Percentiles rank a stretch among this genome's conserved stretches.
Evolutionary conservation across 2,329 filamentous ascomycete genomes (phyloP).

Genomic region (Pyrenochaeta sp.): DNA sequence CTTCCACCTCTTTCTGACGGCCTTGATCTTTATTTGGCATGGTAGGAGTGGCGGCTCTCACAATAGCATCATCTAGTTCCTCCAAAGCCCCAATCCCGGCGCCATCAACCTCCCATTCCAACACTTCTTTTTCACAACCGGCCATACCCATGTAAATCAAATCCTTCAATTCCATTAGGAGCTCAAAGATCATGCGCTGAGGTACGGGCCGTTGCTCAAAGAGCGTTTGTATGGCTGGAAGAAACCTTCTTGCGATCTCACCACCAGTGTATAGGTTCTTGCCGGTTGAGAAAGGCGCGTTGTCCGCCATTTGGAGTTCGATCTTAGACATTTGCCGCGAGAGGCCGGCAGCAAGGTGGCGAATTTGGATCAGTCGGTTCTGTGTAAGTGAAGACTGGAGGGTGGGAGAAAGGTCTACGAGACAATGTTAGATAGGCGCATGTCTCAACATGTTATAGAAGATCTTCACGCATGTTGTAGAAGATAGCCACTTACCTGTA

Average conservation of each 20-base stretch:
- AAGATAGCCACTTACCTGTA: constrained; percentile 29
- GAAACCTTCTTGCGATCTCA: constrained; percentile 43
- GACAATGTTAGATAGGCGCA: constrained; percentile 5
- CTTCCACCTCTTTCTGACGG: constrained; percentile 3
- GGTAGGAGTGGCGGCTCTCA: constrained; percentile 29
- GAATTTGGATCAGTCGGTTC: constrained; percentile 45
- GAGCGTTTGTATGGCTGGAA: constrained; percentile 41
- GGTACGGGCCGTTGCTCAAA: constrained; percentile 42
- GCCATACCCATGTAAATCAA: constrained; percentile 38
- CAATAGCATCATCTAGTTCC: constrained; percentile 41
- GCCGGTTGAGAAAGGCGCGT: constrained; percentile 39
- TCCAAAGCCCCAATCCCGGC: constrained; percentile 33
- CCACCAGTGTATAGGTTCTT: constrained; percentile 47
- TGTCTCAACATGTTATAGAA: background rate
- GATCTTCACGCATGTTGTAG: background rate
- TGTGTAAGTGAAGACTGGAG: constrained; percentile 43
- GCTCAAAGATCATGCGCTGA: constrained; percentile 46
- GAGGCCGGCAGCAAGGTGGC: constrained; percentile 44
- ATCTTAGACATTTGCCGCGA: constrained; percentile 46
- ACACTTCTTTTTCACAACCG: constrained; percentile 34
- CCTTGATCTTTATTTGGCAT: constrained; percentile 2
- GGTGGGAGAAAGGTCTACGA: constrained; percentile 37
- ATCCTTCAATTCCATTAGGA: constrained; percentile 47
- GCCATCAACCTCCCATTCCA: constrained; percentile 42
- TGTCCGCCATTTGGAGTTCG: constrained; percentile 47